phyloP scores from a whole-genome alignment of 306 rosid species.

The Vigna hirtella region DNA sequence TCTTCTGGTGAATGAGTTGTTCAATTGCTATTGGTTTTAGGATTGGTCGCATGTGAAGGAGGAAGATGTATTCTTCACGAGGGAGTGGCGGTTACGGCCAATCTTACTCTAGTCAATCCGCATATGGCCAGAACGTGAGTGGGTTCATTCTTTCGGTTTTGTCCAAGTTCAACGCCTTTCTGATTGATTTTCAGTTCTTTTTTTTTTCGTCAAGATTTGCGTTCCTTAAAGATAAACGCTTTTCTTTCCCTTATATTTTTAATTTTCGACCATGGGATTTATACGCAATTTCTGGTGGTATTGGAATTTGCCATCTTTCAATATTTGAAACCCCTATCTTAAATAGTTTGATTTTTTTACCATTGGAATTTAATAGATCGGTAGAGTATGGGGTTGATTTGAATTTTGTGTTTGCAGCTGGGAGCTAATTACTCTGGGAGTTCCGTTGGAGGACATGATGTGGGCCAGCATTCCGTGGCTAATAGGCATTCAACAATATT shows the following conservation, averaged over 20 bases:
- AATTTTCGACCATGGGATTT: not conserved
- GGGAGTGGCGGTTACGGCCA: slow-evolving; percentile 88
- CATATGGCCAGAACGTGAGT: slow-evolving; percentile 78
- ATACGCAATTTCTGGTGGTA: not conserved
- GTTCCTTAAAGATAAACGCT: not conserved
- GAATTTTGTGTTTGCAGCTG: slow-evolving; percentile 53
- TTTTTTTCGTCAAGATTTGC: not conserved
- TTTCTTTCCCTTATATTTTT: not conserved
- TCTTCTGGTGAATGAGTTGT: not conserved
- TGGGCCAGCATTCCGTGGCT: slow-evolving; percentile 71
- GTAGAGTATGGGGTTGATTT: slow-evolving; percentile 29
- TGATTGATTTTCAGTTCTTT: slow-evolving; percentile 1
- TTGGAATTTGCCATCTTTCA: not conserved
- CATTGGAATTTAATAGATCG: not conserved
- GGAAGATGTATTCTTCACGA: slow-evolving; percentile 80
- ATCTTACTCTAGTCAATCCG: slow-evolving; percentile 83
- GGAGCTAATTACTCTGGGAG: slow-evolving; percentile 74
- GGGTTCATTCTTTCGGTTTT: not conserved
- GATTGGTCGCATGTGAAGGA: slow-evolving; percentile 48
- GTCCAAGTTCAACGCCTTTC: not conserved
- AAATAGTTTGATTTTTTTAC: no score
- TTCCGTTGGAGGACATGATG: slow-evolving; percentile 85
- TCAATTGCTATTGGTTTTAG: slow-evolving; percentile 38
- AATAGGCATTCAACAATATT: slow-evolving; percentile 80
- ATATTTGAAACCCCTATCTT: not conserved